phyloP scores from a whole-genome alignment of 2,329 filamentous ascomycete genomes.

The Cadophora gregata region DNA sequence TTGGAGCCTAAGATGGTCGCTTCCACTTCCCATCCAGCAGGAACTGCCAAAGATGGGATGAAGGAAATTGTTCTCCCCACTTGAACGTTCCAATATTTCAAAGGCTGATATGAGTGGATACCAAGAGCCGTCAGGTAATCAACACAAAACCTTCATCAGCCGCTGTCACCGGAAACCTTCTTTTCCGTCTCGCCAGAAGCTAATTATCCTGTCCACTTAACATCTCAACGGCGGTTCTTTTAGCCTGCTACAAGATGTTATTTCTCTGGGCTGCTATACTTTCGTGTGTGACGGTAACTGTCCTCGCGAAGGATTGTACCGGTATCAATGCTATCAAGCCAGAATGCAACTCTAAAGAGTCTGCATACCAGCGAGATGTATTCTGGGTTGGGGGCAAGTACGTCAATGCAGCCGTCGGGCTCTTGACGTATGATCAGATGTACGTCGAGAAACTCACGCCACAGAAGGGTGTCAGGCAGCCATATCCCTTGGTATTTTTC shows the following conservation, averaged over 20 bases:
- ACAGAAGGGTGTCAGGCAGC: not conserved
- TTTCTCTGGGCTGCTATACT: conserved; percentile 19
- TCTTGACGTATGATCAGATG: conserved; percentile 50
- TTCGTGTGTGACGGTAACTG: conserved; percentile 18
- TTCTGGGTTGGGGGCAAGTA: conserved; percentile 35
- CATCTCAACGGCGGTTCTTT: not conserved
- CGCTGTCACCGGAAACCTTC: conserved; percentile 6
- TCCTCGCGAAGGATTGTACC: conserved; percentile 23
- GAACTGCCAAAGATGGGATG: not conserved
- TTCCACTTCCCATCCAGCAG: not conserved
- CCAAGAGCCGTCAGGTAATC: conserved; percentile 4
- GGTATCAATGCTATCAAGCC: conserved; percentile 30
- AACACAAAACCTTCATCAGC: conserved; percentile 4
- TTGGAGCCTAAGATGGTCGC: not conserved
- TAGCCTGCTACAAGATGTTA: conserved; percentile 20
- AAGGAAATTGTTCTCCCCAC: not conserved
- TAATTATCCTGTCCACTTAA: conserved; percentile 3
- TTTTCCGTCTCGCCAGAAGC: not conserved
- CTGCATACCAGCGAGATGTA: conserved; percentile 29
- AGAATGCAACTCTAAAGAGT: conserved; percentile 33
- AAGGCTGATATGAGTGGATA: conserved; percentile 16
- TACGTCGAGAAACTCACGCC: conserved; percentile 52
- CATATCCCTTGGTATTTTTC: not conserved
- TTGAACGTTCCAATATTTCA: conserved; percentile 1
- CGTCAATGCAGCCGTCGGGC: conserved; percentile 25